These are phyloP conservation scores for Ilyonectria destructans DNA, from an alignment of 2,329 filamentous ascomycete species.

Conservation along the genomic window DNA sequence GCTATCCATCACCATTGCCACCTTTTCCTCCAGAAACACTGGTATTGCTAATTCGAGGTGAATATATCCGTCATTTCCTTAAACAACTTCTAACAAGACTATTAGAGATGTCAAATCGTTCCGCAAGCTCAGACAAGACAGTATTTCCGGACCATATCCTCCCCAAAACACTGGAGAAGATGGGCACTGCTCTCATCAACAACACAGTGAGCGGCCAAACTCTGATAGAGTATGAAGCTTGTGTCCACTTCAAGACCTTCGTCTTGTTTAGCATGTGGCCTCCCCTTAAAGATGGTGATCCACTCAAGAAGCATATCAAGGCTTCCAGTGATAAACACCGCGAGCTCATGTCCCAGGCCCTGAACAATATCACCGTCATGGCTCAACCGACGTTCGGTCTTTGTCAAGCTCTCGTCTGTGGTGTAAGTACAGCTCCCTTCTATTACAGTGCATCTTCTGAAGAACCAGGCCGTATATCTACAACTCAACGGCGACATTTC, in stretches of 20 bases:
- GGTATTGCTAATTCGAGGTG: constrained; percentile 10
- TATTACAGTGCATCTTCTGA: neutral
- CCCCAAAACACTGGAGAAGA: constrained; percentile 14
- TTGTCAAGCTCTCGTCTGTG: constrained; percentile 15
- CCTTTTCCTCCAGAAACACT: constrained; percentile 15
- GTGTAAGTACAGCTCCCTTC: neutral
- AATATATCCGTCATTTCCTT: neutral
- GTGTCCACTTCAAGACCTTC: constrained; percentile 17
- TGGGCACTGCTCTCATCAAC: constrained; percentile 16
- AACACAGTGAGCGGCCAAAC: constrained; percentile 9
- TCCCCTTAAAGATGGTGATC: neutral
- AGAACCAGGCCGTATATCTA: neutral
- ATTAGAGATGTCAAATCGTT: neutral
- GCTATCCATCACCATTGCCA: constrained; percentile 1
- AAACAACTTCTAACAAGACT: neutral
- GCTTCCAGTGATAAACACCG: constrained; percentile 15
- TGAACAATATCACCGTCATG: constrained; percentile 13
- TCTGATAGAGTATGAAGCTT: constrained; percentile 12
- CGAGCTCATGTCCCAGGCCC: constrained; percentile 3
- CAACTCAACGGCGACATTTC: constrained; percentile 14
- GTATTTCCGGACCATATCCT: constrained; percentile 21
- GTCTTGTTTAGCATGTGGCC: constrained; percentile 18
- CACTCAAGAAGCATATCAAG: constrained; percentile 10
- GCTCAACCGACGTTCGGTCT: constrained; percentile 18
- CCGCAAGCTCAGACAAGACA: neutral